Percentiles rank a stretch among this genome's conserved stretches.
Conservation (phyloP, 176 grass and related monocot species). For the Oryza glaberrima region DNA sequence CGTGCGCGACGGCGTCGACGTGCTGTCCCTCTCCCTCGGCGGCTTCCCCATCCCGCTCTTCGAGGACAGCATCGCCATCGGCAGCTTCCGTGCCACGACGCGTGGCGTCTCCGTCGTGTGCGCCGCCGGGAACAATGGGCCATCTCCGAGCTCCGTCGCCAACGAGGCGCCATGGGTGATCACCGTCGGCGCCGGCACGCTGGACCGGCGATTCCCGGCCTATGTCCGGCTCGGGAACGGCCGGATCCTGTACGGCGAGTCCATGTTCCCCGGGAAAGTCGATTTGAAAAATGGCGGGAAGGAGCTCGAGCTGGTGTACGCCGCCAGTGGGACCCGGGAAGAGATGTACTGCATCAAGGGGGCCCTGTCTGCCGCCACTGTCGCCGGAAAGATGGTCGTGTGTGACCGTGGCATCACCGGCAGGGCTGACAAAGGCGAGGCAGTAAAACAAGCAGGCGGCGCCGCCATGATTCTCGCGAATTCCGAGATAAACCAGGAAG, state of each 20-base stretch:
- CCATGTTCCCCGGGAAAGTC: slow-evolving; percentile 73
- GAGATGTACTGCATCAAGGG: slow-evolving; percentile 74
- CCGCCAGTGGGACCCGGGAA: slow-evolving; percentile 50
- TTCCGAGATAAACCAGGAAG: slow-evolving; percentile 72
- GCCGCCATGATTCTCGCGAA: slow-evolving; percentile 80
- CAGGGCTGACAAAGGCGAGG: slow-evolving; percentile 74
- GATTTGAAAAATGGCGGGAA: slow-evolving; percentile 75
- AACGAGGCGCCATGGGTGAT: slow-evolving; percentile 87
- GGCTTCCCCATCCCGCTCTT: slow-evolving; percentile 90
- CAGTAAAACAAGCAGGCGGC: slow-evolving; percentile 65
- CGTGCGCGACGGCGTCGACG: slow-evolving; percentile 72
- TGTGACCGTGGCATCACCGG: slow-evolving; percentile 81
- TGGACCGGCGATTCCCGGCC: slow-evolving; percentile 76
- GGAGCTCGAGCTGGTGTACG: slow-evolving; percentile 69
- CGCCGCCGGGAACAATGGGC: slow-evolving; percentile 81
- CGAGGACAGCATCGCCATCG: slow-evolving; percentile 92
- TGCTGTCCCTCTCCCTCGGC: slow-evolving; percentile 80
- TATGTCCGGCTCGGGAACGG: slow-evolving; percentile 70
- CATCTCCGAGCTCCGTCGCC: slow-evolving; percentile 60
- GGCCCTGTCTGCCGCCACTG: slow-evolving; percentile 50
- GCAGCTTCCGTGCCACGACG: slow-evolving; percentile 74
- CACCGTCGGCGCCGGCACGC: slow-evolving; percentile 65
- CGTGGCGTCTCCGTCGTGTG: slow-evolving; percentile 73
- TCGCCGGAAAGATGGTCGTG: slow-evolving; percentile 81
- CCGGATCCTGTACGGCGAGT: slow-evolving; percentile 75